Conservation (phyloP, 257 asterid genomes). For the Capsicum pubescens region DNA sequence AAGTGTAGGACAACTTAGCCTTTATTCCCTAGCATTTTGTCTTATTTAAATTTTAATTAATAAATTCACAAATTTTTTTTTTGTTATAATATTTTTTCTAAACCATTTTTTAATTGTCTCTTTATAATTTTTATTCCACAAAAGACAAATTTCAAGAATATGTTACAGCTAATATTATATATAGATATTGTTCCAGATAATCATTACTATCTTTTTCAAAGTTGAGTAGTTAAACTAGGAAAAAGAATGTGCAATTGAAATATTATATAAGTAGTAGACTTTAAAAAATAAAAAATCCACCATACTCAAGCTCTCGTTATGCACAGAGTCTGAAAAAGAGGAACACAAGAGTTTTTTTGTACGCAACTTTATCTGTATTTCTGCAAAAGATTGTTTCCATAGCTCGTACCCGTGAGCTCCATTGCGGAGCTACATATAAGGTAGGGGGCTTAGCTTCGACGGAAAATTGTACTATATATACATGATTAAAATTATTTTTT, state of each 20-base stretch:
- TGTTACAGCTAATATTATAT: slow-evolving; percentile 26
- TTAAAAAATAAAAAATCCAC: too few species aligned
- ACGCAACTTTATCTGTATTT: too few species aligned
- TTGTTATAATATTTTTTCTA: neutral
- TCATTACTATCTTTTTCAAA: slow-evolving; percentile 27
- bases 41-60: neutral
- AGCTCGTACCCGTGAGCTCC: too few species aligned
- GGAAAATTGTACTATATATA: too few species aligned
- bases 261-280: neutral
- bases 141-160: slow-evolving; percentile 24
- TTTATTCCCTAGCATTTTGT: slow-evolving; percentile 29
- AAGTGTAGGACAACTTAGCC: slow-evolving; percentile 25
- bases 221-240: slow-evolving; percentile 21
- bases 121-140: neutral
- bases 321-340: too few species aligned
- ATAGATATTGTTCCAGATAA: slow-evolving; percentile 19
- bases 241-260: slow-evolving; percentile 13
- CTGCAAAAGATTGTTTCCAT: too few species aligned
- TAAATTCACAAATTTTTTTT: neutral
- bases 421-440: too few species aligned
- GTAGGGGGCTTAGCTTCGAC: too few species aligned
- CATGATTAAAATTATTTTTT: too few species aligned
- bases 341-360: too few species aligned
- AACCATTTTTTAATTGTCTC: neutral
- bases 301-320: too few species aligned